phyloP scores from a whole-genome alignment of 2,329 filamentous ascomycete genomes.

The Botrytis deweyae region DNA sequence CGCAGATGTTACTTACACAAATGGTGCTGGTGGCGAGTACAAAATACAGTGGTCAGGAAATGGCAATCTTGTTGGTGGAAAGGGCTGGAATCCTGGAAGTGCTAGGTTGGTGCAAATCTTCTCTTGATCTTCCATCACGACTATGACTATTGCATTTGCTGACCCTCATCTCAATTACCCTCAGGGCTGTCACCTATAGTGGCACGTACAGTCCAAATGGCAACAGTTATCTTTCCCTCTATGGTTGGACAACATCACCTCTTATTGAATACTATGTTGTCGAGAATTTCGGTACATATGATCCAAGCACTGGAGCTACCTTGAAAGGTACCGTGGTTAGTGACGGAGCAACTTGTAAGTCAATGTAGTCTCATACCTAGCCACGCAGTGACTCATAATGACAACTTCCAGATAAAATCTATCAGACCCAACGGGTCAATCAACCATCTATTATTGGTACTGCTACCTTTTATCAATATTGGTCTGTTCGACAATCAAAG shows the following conservation, averaged over 20 bases:
- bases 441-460: conserved; percentile 49
- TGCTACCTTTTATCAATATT: conserved; percentile 53
- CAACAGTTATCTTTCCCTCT: conserved; percentile 55
- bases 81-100: conserved; percentile 49
- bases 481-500: conserved; percentile 52
- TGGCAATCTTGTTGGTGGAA: conserved; percentile 49
- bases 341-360: conserved; percentile 52
- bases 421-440: conserved; percentile 43
- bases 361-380: too few relatives aligned
- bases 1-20: conserved; percentile 53
- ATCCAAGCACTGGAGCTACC: conserved; percentile 49
- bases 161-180: background rate
- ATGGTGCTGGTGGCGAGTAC: conserved; percentile 51
- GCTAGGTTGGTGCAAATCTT: conserved; percentile 25
- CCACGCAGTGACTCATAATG: background rate
- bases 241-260: conserved; percentile 50
- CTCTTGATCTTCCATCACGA: background rate
- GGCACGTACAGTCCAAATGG: conserved; percentile 44
- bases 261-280: conserved; percentile 51
- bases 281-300: conserved; percentile 52
- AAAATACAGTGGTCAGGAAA: conserved; percentile 50
- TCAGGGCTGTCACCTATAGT: conserved; percentile 43
- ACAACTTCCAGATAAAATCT: conserved; percentile 39
- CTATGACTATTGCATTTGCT: background rate
- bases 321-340: conserved; percentile 51